Conservation (phyloP, 2,329 filamentous ascomycete species). For the Aspergillus oerlinghausenensis region DNA sequence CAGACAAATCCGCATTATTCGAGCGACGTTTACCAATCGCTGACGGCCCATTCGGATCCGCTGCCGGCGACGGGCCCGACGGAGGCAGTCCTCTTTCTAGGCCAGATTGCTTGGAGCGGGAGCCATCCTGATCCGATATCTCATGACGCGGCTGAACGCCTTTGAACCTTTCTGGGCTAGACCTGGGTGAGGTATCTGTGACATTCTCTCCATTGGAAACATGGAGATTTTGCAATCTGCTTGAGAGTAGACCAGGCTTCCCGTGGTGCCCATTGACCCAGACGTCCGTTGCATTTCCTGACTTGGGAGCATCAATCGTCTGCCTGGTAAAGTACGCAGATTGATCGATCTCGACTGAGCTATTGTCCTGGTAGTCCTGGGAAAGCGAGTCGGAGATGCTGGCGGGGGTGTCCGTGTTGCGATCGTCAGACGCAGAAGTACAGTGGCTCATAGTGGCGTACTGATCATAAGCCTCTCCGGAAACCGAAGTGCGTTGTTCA, state of each 20-base stretch:
- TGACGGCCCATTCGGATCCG: constrained; percentile 27
- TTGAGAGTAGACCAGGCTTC: constrained; percentile 33
- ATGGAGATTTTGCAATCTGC: constrained; percentile 35
- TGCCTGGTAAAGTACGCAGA: constrained; percentile 22
- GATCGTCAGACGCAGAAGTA: constrained; percentile 39
- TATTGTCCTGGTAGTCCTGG: constrained; percentile 35
- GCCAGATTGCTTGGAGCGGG: constrained; percentile 22
- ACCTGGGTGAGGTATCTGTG: constrained; percentile 21
- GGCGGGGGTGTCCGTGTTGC: constrained; percentile 32
- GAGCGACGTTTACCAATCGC: constrained; percentile 29
- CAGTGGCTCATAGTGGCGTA: constrained; percentile 35
- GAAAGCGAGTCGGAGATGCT: constrained; percentile 37
- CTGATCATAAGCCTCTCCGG: constrained; percentile 33
- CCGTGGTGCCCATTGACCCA: constrained; percentile 24
- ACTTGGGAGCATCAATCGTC: constrained; percentile 21
- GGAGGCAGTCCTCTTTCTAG: constrained; percentile 23
- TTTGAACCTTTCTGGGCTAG: constrained; percentile 23
- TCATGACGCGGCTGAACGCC: constrained; percentile 12
- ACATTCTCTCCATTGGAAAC: constrained; percentile 31
- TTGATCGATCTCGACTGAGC: constrained; percentile 33
- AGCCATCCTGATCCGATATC: constrained; percentile 25
- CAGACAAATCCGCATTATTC: constrained; percentile 27
- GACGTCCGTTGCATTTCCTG: constrained; percentile 8
- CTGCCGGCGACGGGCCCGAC: constrained; percentile 20
- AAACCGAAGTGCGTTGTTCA: constrained; percentile 31